Conservation (phyloP, 768 basidiomycete genomes). For the Pleurotus giganteus region DNA sequence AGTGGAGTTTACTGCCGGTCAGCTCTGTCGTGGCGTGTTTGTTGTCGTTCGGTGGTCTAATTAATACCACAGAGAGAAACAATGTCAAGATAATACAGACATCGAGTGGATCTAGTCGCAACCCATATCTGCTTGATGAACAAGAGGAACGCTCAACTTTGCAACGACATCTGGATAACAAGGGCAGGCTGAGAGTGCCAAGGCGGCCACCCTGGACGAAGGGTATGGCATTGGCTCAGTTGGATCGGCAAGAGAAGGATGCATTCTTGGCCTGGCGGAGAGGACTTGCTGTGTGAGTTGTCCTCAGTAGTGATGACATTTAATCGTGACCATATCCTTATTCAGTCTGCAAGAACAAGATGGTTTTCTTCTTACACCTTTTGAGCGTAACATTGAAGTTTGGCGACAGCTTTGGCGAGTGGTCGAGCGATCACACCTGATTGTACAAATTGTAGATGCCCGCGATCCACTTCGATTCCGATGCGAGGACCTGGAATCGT, state of each 20-base stretch:
- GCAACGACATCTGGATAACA: constrained; percentile 74
- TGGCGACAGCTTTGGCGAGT: constrained; percentile 99
- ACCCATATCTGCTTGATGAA: constrained; percentile 83
- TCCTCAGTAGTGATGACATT: not conserved
- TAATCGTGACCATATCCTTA: not conserved
- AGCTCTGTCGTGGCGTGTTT: constrained; percentile 19
- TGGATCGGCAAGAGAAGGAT: constrained; percentile 88
- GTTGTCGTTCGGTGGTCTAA: not conserved
- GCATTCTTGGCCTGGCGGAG: constrained; percentile 93
- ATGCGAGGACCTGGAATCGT: constrained; percentile 87
- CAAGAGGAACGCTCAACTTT: constrained; percentile 77
- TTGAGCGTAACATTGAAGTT: constrained; percentile 88
- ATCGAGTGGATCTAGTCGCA: constrained; percentile 53
- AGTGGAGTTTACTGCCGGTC: constrained; percentile 94
- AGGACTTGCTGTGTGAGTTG: constrained; percentile 82
- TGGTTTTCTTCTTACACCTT: constrained; percentile 88
- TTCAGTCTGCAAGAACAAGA: constrained; percentile 83
- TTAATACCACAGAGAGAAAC: constrained; percentile 54
- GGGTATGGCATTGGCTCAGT: constrained; percentile 67
- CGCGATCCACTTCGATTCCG: constrained; percentile 92
- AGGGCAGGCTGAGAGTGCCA: constrained; percentile 78
- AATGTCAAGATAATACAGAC: constrained; percentile 79
- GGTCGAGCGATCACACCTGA: constrained; percentile 87
- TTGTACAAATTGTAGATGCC: constrained; percentile 96
- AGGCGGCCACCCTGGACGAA: constrained; percentile 89